Evolutionary conservation across 2,329 filamentous ascomycete species (phyloP).

Genomic region (Phyllosticta paracitricarpa): DNA sequence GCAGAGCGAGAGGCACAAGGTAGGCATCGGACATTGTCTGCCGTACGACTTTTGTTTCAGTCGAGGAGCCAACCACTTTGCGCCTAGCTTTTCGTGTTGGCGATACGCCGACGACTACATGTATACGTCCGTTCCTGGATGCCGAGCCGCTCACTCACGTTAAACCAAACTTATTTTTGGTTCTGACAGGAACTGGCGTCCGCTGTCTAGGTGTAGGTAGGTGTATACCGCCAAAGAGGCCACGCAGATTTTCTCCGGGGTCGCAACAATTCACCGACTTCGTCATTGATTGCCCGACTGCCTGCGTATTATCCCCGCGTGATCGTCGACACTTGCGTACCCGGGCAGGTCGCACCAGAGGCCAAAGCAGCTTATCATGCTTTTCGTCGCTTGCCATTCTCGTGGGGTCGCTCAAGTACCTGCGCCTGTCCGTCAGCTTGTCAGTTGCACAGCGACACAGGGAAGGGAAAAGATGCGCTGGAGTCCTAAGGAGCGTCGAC

Average conservation of each 20-base stretch:
- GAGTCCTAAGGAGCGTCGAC: background rate
- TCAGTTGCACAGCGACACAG: background rate
- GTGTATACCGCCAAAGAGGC: background rate
- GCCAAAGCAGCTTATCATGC: background rate
- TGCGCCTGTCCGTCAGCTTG: background rate
- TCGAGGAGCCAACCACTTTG: background rate
- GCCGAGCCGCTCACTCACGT: too few relatives aligned
- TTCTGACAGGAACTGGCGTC: background rate
- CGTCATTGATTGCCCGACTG: background rate
- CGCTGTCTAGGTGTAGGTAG: background rate
- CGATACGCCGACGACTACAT: background rate
- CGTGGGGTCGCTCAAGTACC: background rate
- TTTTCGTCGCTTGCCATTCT: slow-evolving; percentile 1
- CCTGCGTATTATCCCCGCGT: background rate
- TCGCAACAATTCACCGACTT: slow-evolving; percentile 2
- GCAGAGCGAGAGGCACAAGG: background rate
- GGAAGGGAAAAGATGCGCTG: background rate
- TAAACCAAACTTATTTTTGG: background rate
- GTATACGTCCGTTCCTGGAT: too few relatives aligned
- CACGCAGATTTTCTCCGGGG: slow-evolving; percentile 9
- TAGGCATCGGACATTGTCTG: background rate
- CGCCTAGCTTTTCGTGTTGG: background rate
- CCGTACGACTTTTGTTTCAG: background rate
- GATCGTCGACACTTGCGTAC: background rate
- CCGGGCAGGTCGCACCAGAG: background rate